Conservation (phyloP, 345 rosid species). For the Lenwebbia sp. region DNA sequence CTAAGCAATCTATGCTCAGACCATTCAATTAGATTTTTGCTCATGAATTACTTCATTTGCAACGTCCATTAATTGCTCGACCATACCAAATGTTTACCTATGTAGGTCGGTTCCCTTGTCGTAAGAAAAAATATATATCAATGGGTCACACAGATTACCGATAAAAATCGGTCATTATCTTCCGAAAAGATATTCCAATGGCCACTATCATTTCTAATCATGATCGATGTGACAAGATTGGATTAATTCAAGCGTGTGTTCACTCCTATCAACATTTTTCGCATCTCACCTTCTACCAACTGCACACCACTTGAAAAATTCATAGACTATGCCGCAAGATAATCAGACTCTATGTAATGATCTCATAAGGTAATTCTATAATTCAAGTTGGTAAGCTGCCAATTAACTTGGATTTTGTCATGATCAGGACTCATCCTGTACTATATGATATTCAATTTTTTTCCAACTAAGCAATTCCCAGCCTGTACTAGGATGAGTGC, state of each 20-base stretch:
- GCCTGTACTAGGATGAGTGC: background rate
- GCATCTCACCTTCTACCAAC: background rate
- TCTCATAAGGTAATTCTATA: background rate
- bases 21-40: background rate
- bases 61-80: rapidly evolving
- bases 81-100: background rate
- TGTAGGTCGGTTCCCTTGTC: background rate
- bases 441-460: background rate
- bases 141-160: background rate
- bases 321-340: background rate
- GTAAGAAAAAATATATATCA: no score
- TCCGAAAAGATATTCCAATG: background rate
- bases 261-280: background rate
- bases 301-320: background rate
- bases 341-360: background rate
- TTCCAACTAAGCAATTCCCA: background rate
- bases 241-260: background rate
- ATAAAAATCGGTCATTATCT: background rate
- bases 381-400: background rate
- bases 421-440: background rate
- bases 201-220: background rate
- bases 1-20: background rate
- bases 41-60: background rate
- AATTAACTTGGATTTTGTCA: background rate
- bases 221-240: background rate